Conservation (phyloP, 164 flowering plant genomes). For the Umbellularia californica region DNA sequence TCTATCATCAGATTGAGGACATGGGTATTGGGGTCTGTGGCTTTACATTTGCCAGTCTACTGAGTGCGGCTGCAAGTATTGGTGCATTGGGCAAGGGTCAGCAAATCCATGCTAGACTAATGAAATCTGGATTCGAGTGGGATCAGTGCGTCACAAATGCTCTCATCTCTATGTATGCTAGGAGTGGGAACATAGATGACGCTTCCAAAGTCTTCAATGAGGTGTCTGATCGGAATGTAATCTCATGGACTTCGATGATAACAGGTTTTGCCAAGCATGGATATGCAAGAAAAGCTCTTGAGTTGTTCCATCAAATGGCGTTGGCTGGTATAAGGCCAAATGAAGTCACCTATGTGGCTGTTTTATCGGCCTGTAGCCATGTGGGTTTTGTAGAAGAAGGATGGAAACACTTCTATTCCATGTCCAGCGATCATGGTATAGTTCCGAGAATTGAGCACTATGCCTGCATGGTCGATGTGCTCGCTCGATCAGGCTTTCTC, state of each 20-base stretch:
- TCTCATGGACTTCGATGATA: conserved; percentile 88
- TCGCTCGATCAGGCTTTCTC: conserved; percentile 66
- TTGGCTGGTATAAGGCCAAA: conserved; percentile 51
- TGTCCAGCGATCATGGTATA: conserved; percentile 52
- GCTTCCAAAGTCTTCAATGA: conserved; percentile 52
- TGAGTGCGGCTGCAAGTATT: conserved; percentile 75
- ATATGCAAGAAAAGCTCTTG: conserved; percentile 52
- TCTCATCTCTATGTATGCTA: conserved; percentile 77
- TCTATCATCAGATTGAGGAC: conserved; percentile 48
- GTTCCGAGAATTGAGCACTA: conserved; percentile 81
- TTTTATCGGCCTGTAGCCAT: conserved; percentile 84
- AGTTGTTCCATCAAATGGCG: conserved; percentile 56
- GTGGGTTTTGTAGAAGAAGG: conserved; percentile 72
- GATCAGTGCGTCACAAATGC: conserved; percentile 51
- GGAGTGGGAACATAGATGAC: conserved; percentile 68
- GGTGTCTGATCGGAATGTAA: conserved; percentile 51
- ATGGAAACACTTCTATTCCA: conserved; percentile 57
- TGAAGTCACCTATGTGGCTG: conserved; percentile 70
- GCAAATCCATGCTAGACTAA: conserved; percentile 61
- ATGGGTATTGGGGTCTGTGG: conserved; percentile 36
- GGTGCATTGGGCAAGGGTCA: conserved; percentile 69
- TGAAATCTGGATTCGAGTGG: conserved; percentile 52
- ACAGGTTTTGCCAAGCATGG: conserved; percentile 88
- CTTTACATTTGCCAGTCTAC: conserved; percentile 67
- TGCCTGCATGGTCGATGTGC: conserved; percentile 85